Evolutionary conservation across 176 grass and related monocot genomes (phyloP).

Genomic region (Oryza longistaminata): DNA sequence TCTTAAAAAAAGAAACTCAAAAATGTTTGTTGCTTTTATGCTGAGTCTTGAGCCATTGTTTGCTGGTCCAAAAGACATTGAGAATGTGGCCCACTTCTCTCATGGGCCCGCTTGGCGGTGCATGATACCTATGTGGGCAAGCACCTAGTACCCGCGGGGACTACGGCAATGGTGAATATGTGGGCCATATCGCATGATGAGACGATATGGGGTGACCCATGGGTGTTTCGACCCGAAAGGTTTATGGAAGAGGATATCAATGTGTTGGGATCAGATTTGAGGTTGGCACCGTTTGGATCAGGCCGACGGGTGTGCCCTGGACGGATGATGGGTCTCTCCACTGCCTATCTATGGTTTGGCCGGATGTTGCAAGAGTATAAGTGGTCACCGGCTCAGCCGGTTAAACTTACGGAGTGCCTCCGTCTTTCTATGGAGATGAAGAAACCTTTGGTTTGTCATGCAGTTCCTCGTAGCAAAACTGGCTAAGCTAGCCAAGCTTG

Average conservation of each 20-base stretch:
- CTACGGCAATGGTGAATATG: conserved; percentile 59
- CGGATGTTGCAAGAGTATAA: conserved; percentile 21
- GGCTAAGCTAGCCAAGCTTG: neutral
- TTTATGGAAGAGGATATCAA: conserved; percentile 20
- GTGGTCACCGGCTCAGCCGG: neutral
- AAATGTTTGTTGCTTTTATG: too few relatives aligned
- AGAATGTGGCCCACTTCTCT: conserved; percentile 39
- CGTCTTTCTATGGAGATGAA: conserved; percentile 55
- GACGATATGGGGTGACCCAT: conserved; percentile 40
- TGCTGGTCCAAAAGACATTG: too few relatives aligned
- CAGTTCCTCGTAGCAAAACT: neutral
- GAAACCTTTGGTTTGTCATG: conserved; percentile 30
- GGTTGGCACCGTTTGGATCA: conserved; percentile 37
- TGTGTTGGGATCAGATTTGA: conserved; percentile 27
- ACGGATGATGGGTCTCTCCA: conserved; percentile 35
- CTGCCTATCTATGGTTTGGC: neutral
- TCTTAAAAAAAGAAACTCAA: neutral
- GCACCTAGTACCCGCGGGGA: conserved; percentile 27
- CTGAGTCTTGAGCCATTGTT: too few relatives aligned
- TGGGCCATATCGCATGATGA: conserved; percentile 52
- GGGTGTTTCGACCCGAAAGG: conserved; percentile 40
- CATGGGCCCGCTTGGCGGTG: conserved; percentile 39
- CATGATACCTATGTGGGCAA: conserved; percentile 19
- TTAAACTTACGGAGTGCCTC: conserved; percentile 27
- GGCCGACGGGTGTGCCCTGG: conserved; percentile 46